Base-by-base conservation (phyloP, 2,329 filamentous ascomycete species). In the Biscogniauxia marginata region DNA sequence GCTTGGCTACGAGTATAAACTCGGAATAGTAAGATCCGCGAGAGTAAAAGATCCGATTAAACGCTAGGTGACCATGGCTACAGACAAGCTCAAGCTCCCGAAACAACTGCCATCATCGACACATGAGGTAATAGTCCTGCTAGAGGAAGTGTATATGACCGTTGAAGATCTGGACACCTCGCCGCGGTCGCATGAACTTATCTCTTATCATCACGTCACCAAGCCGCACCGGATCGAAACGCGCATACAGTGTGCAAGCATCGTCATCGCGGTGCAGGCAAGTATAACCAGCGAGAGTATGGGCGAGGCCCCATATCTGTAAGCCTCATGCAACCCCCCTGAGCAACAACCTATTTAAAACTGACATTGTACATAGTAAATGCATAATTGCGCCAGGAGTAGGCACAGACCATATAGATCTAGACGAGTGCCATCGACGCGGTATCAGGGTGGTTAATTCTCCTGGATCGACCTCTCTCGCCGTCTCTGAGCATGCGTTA, bases 241-340 rank as follows among this genome's bases (percentile, higher is more conserved):
- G 16, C 61, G 64, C 7, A 56, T 65, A 9, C 64, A 66, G 47
- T 61, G 56, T 20, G 64, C 64, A 4, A 66, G 62, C 30, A 59
- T 66, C 48, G 51, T 65, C 7, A 56, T 65, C 23, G 51, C 59
- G 2, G 46, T 54, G 2, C 62, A 65, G 30, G 25, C 54, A 8
- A 19, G 24, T 44, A 61, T 65, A 23, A 62, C 49, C 3, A 46
- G 50, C 18, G 56, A 62, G 20, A 66, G 61, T 46, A 43, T 66
- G 45, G 62, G 62, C 22, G 59, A 62, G n/a, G 64, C 62, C 13
- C 62, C 61, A 8, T 57, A 65, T 20, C 46, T 66, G 62, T 66
- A 58, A 7, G 59, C 57, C 3, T 3, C 2, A 16, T 18, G 21
- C 20, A 30, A 5, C 4, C 18, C 11, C n/a, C n/a, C n/a, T n/a